Evolutionary conservation across 139 green algal genomes (phyloP).

Genomic region (Desmodesmus armatus): DNA sequence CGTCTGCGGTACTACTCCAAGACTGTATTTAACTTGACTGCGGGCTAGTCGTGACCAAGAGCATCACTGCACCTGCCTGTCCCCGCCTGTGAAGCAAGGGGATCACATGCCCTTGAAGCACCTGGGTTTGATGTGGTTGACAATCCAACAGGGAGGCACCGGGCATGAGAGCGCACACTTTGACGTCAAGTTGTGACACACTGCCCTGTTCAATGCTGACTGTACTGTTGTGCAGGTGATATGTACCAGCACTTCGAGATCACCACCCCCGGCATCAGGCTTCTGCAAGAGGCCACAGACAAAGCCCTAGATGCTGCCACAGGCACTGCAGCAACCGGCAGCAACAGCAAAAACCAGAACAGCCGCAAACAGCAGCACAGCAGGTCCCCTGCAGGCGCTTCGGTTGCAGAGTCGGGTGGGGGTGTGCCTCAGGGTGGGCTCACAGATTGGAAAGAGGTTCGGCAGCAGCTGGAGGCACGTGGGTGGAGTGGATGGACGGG

Average conservation of each 20-base stretch:
- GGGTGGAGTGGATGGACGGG: neutral
- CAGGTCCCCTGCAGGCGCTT: neutral
- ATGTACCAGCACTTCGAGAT: slow-evolving; percentile 37
- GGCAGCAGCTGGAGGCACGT: neutral
- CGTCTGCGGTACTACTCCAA: too few species aligned
- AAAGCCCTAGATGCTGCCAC: slow-evolving; percentile 4
- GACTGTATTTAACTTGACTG: too few species aligned
- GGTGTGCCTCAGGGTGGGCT: neutral
- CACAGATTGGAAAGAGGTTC: neutral
- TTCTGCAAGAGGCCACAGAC: slow-evolving; percentile 18
- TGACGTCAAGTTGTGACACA: too few species aligned
- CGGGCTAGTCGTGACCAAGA: too few species aligned
- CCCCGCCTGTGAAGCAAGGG: too few species aligned
- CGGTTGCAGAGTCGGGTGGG: neutral
- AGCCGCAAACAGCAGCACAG: neutral
- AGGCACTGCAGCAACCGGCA: neutral
- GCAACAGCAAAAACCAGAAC: neutral
- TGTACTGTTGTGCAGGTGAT: neutral
- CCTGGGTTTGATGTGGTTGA: too few species aligned
- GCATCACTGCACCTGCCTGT: too few species aligned
- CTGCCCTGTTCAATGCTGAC: neutral
- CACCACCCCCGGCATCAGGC: neutral
- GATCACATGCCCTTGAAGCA: too few species aligned
- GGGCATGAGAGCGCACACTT: too few species aligned
- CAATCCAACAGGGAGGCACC: too few species aligned